These are phyloP conservation scores for Candida freyschussii DNA, from an alignment of 1,139 yeast genomes.

Conservation along the genomic window DNA sequence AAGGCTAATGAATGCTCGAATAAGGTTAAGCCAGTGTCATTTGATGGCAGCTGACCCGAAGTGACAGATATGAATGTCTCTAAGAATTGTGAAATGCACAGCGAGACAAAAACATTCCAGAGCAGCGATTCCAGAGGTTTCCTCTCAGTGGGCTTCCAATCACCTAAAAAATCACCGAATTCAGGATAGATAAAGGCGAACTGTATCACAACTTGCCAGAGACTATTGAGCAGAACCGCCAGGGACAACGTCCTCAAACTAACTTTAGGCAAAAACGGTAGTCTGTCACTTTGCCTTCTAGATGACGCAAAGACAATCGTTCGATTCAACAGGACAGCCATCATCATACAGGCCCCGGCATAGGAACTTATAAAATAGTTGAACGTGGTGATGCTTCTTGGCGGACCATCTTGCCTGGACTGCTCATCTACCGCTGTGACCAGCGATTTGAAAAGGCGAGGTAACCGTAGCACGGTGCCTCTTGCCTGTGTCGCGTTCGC, in stretches of 20 bases:
- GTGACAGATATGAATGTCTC: slow-evolving; percentile 65
- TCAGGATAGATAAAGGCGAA: slow-evolving; percentile 8
- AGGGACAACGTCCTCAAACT: slow-evolving; percentile 34
- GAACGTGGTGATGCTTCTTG: slow-evolving; percentile 7
- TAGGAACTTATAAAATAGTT: slow-evolving; percentile 44
- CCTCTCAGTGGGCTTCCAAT: slow-evolving; percentile 3
- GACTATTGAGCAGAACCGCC: slow-evolving; percentile 2
- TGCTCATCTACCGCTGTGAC: slow-evolving; percentile 12
- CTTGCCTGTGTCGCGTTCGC: too few species aligned
- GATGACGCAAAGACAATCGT: slow-evolving; percentile 65
- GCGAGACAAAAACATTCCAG: slow-evolving; percentile 59
- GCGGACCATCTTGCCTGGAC: slow-evolving; percentile 4
- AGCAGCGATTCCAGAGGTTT: slow-evolving; percentile 42
- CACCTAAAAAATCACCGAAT: background rate
- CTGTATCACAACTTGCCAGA: slow-evolving; percentile 12
- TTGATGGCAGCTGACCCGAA: slow-evolving; percentile 52
- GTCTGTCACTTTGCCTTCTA: slow-evolving; percentile 30
- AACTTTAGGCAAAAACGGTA: slow-evolving; percentile 17
- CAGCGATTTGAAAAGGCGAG: slow-evolving; percentile 7
- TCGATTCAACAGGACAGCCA: slow-evolving; percentile 62
- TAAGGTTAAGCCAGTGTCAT: slow-evolving; percentile 65
- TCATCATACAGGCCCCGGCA: slow-evolving; percentile 51
- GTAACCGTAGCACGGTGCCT: too few species aligned
- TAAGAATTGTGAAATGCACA: slow-evolving; percentile 62
- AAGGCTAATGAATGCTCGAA: slow-evolving; percentile 73